Percentiles rank a stretch among this genome's conserved stretches.
phyloP scores from a whole-genome alignment of 257 asterid species.

The Gentiana macrophylla region DNA sequence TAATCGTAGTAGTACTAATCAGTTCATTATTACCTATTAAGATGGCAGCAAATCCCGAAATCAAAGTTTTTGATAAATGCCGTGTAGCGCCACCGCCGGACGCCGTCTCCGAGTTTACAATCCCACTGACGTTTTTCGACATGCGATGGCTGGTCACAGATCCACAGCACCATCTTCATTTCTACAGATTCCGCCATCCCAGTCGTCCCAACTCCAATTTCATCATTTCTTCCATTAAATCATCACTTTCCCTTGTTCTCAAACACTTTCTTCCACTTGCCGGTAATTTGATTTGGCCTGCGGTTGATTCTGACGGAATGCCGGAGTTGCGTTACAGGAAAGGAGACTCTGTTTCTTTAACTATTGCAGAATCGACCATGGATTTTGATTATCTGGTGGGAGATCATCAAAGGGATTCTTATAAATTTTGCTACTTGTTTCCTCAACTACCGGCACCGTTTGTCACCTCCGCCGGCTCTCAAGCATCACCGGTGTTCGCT shows the following conservation, averaged over 20 bases:
- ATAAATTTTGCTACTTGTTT: slow-evolving; percentile 16
- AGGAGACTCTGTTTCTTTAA: slow-evolving; percentile 22
- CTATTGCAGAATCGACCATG: slow-evolving; percentile 20
- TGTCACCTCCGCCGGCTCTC: neutral
- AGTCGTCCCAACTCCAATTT: slow-evolving; percentile 16
- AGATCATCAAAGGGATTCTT: slow-evolving; percentile 11
- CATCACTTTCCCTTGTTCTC: slow-evolving; percentile 35
- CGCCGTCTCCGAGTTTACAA: slow-evolving; percentile 8
- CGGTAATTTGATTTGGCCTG: slow-evolving; percentile 18
- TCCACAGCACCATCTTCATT: slow-evolving; percentile 32
- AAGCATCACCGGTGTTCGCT: neutral
- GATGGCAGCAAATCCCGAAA: neutral
- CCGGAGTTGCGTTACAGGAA: slow-evolving; percentile 18
- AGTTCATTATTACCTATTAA: no score
- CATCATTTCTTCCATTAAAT: slow-evolving; percentile 22
- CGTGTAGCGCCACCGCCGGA: neutral
- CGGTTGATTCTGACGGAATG: neutral
- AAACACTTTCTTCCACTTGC: slow-evolving; percentile 39
- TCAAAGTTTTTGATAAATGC: neutral
- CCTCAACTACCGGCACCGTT: slow-evolving; percentile 13
- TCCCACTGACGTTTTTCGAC: slow-evolving; percentile 29
- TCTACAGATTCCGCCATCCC: slow-evolving; percentile 31
- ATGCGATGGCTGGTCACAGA: slow-evolving; percentile 23
- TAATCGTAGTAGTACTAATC: no score
- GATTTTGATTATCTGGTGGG: slow-evolving; percentile 19